Evolutionary conservation across 2,329 filamentous ascomycete genomes (phyloP).

Genomic region (Talaromyces funiculosus): DNA sequence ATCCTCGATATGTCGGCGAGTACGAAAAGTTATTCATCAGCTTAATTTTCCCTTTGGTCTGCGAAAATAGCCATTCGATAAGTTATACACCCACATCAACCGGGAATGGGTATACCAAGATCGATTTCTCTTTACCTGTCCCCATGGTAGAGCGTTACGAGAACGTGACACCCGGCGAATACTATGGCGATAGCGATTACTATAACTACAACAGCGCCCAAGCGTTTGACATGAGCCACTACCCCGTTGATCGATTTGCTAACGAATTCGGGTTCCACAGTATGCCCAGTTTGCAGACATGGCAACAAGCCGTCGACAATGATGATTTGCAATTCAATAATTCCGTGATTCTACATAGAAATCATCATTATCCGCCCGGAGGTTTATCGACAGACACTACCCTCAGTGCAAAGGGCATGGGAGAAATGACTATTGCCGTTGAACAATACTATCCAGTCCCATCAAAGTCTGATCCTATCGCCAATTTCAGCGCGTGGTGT

Average conservation of each 20-base stretch:
- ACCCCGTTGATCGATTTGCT: constrained; percentile 56
- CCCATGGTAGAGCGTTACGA: constrained; percentile 54
- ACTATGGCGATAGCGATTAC: constrained; percentile 57
- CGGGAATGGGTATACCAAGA: constrained; percentile 52
- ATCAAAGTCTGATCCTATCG: constrained; percentile 47
- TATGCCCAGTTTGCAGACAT: constrained; percentile 57
- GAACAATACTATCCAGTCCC: constrained; percentile 54
- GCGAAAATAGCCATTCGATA: constrained; percentile 54
- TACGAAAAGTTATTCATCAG: constrained; percentile 56
- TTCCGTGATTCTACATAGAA: constrained; percentile 50
- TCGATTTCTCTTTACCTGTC: constrained; percentile 49
- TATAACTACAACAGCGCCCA: constrained; percentile 53
- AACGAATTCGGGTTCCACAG: constrained; percentile 61
- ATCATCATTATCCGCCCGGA: constrained; percentile 55
- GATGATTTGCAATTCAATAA: constrained; percentile 55
- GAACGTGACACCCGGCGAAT: constrained; percentile 47
- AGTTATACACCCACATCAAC: constrained; percentile 58
- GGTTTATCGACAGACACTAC: constrained; percentile 42
- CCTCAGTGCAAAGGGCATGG: constrained; percentile 33
- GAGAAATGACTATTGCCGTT: constrained; percentile 55
- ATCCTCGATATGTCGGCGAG: constrained; percentile 41
- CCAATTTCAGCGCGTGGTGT: constrained; percentile 59
- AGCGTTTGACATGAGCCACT: constrained; percentile 51
- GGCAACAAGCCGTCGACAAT: constrained; percentile 49
- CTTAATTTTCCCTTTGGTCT: constrained; percentile 52